Conservation (phyloP, 192 early-diverging fungal genomes). For the Phycomyces blakesleeanus region DNA sequence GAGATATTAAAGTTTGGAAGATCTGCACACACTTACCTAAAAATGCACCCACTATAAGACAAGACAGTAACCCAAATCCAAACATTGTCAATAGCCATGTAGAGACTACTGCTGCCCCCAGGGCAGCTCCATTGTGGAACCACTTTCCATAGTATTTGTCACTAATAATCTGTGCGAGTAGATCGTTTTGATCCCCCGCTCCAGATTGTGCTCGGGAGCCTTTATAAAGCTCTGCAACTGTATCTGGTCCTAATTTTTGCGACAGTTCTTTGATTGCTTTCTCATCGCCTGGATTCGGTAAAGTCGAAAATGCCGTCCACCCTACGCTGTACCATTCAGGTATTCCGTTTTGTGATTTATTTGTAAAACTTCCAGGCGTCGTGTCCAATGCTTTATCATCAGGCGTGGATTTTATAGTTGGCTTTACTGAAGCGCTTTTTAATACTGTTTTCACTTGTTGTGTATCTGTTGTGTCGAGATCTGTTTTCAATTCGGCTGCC, state of each 20-base stretch:
- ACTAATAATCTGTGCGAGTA: slow-evolving; percentile 26
- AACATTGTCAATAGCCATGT: slow-evolving; percentile 29
- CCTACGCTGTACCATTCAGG: slow-evolving; percentile 20
- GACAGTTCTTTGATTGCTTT: not conserved
- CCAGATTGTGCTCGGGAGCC: slow-evolving; percentile 5
- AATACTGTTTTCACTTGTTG: no score
- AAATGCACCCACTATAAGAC: slow-evolving; percentile 37
- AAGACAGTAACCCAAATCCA: slow-evolving; percentile 27
- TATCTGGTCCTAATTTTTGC: slow-evolving; percentile 2
- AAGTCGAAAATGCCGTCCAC: slow-evolving; percentile 31
- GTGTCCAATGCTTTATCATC: slow-evolving; percentile 1
- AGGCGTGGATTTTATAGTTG: not conserved
- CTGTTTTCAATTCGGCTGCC: no score
- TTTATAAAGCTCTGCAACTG: slow-evolving; percentile 11
- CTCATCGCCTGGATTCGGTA: slow-evolving; percentile 32
- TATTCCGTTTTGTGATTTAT: not conserved
- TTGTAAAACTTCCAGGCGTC: slow-evolving; percentile 2
- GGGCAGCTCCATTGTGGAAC: slow-evolving; percentile 25
- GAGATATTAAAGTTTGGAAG: no score
- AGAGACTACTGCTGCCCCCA: slow-evolving; percentile 22
- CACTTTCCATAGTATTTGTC: slow-evolving; percentile 38
- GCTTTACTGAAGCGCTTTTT: no score
- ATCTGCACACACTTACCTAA: slow-evolving; percentile 20
- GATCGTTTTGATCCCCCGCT: slow-evolving; percentile 3
- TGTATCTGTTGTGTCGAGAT: not conserved